A percentile compares a stretch with the other conserved stretches of the same genome.
phyloP scores from a whole-genome alignment of 2,329 filamentous ascomycete genomes.

The Tetracladium maxilliforme region DNA sequence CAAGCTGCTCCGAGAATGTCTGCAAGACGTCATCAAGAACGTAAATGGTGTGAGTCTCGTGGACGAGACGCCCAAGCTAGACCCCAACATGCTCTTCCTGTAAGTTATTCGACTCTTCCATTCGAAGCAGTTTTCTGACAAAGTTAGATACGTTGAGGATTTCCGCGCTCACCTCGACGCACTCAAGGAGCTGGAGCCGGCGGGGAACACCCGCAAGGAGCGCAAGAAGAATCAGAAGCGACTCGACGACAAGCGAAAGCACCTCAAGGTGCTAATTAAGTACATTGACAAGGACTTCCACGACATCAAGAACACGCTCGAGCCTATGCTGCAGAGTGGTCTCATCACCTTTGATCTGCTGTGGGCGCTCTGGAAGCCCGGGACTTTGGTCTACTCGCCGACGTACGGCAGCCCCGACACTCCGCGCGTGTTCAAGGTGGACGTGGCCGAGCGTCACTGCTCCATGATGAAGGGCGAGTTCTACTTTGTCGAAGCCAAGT shows the following conservation, averaged over 20 bases:
- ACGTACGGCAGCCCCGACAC: conserved; percentile 68
- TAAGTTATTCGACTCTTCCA: conserved; percentile 16
- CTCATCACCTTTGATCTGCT: conserved; percentile 80
- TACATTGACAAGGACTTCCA: conserved; percentile 76
- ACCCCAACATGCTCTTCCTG: conserved; percentile 58
- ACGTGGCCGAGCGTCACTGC: conserved; percentile 55
- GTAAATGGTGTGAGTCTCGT: conserved; percentile 69
- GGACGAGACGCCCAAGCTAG: conserved; percentile 60
- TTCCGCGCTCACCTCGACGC: conserved; percentile 41
- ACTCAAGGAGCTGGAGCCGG: conserved; percentile 48
- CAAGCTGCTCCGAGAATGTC: conserved; percentile 56
- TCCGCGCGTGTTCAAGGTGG: conserved; percentile 70
- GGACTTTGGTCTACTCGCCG: conserved; percentile 61
- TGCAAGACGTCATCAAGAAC: conserved; percentile 58
- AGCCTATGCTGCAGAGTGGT: conserved; percentile 66
- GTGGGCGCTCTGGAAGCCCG: conserved; percentile 82
- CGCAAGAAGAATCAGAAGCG: conserved; percentile 46
- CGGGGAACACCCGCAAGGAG: conserved; percentile 28
- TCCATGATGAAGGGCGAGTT: conserved; percentile 59
- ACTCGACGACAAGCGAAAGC: conserved; percentile 39
- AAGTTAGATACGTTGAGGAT: conserved; percentile 68
- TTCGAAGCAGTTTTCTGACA: conserved; percentile 12
- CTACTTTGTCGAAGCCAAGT: conserved; percentile 64
- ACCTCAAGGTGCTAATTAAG: conserved; percentile 58
- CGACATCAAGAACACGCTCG: conserved; percentile 62